These are phyloP conservation scores for Vitis hybrid DNA, from an alignment of 177 flowering plant species.

Conservation along the genomic window DNA sequence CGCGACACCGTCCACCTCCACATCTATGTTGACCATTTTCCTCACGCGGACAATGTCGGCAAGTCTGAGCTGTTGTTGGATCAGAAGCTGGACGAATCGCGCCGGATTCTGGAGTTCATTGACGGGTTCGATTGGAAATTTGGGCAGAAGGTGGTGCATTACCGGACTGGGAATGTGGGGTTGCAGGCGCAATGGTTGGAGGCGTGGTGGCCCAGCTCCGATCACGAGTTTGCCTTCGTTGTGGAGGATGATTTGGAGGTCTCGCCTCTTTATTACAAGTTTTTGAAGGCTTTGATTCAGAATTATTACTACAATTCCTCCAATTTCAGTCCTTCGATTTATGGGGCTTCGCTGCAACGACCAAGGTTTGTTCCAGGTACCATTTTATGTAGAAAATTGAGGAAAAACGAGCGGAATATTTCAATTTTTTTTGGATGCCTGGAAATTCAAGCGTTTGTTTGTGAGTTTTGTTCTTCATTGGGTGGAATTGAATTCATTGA, in stretches of 20 bases:
- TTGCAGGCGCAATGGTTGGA: constrained; percentile 98
- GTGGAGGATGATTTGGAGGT: constrained; percentile 97
- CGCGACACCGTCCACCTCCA: constrained; percentile 70
- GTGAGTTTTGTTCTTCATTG: neutral
- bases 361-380: constrained; percentile 97
- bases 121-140: constrained; percentile 73
- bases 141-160: constrained; percentile 86
- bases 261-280: constrained; percentile 75
- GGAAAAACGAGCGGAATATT: no score
- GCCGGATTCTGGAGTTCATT: constrained; percentile 57
- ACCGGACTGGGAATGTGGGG: constrained; percentile 77
- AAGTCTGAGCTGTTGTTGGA: constrained; percentile 22
- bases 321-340: constrained; percentile 70
- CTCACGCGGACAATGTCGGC: constrained; percentile 8
- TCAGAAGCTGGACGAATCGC: constrained; percentile 41
- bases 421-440: neutral
- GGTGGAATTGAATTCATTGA: no score
- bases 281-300: constrained; percentile 54
- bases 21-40: constrained; percentile 77
- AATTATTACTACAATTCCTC: constrained; percentile 68
- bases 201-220: constrained; percentile 93
- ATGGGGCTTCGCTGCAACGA: constrained; percentile 85
- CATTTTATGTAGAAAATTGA: constrained; percentile 1
- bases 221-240: constrained; percentile 85
- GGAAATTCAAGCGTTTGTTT: neutral